Base-by-base conservation (phyloP, 1,139 yeast species). In the Yamadazyma friedrichii region DNA sequence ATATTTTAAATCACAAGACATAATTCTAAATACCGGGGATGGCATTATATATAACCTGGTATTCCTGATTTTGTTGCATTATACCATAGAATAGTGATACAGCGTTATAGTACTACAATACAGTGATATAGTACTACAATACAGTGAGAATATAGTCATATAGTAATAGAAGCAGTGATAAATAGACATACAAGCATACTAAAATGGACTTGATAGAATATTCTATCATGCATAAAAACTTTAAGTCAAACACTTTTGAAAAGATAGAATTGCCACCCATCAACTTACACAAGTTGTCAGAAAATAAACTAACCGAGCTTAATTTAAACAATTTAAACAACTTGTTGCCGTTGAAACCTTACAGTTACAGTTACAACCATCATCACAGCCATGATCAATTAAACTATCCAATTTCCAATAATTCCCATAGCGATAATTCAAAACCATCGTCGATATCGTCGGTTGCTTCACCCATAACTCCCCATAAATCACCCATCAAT, bases 191-290 rank as follows among this genome's bases (percentile, higher is more conserved):
- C n/a, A n/a, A n/a, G n/a, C n/a, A n/a, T n/a, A n/a, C n/a, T n/a
- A n/a, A n/a, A 9, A 34, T 34, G 36, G 54, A 51, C 36, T 58
- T 66, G 47, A 55, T 65, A 50, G 50, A 62, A 41, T 65, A 66
- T 44, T 65, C 70, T 16, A 65, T 66, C 31, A 65, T 64, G 69
- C 56, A 60, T 45, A 47, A 50, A 15, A 38, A 39, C 47, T 31
- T 39, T 44, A 8, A 32, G 38, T n/a, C 4, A 3, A 27, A 27
- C 20, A 22, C 32, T 15, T 40, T 36, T 32, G 49, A 43, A 13
- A 46, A 52, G 22, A 44, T 54, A 15, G 48, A 47, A 5, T 48
- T 54, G 33, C 59, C 59, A 6, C 50, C 58, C 2, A 51, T 54
- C 22, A 44, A 20, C 8, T 20, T 20, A 20, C 5, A 20, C 8